Percentiles rank a stretch among this genome's conserved stretches.
Conservation (phyloP, 352 stramenopile genomes). For the Globisporangium radiosum region DNA sequence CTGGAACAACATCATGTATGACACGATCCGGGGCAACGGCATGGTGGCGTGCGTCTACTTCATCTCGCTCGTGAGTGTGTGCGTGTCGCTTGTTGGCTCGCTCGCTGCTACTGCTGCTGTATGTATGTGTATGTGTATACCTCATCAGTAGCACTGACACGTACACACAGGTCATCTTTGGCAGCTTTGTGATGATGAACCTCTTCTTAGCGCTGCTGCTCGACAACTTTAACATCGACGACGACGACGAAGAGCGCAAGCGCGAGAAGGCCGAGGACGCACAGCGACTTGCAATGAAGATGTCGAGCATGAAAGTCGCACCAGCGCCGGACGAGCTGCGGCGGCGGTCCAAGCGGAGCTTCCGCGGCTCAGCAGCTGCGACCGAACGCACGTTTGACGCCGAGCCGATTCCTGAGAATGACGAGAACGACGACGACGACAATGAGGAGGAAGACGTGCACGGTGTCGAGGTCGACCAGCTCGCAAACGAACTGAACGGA, state of each 20-base stretch:
- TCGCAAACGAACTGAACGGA: conserved; percentile 12
- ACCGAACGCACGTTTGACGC: conserved; percentile 3
- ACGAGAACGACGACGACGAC: conserved; percentile 28
- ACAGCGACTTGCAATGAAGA: conserved; percentile 41
- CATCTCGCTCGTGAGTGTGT: conserved; percentile 56
- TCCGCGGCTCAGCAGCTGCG: conserved; percentile 7
- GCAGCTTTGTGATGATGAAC: conserved; percentile 92
- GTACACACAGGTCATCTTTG: conserved; percentile 66
- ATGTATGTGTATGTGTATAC: not conserved
- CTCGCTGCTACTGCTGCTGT: not conserved
- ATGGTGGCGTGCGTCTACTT: conserved; percentile 76
- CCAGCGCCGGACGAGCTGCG: conserved; percentile 13
- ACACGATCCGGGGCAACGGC: conserved; percentile 79
- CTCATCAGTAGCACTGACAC: not conserved
- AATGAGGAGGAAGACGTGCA: conserved; percentile 34
- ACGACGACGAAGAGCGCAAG: conserved; percentile 34
- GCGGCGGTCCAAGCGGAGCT: conserved; percentile 11
- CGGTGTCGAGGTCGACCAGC: conserved; percentile 15
- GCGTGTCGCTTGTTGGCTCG: not conserved
- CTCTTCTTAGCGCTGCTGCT: conserved; percentile 92
- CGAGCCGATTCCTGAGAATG: conserved; percentile 4
- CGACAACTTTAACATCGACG: conserved; percentile 81
- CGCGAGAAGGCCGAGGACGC: conserved; percentile 46
- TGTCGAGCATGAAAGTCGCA: conserved; percentile 56
- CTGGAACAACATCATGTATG: conserved; percentile 94